These are phyloP conservation scores for Quercus mongolica DNA, from an alignment of 306 rosid species.

Conservation along the genomic window DNA sequence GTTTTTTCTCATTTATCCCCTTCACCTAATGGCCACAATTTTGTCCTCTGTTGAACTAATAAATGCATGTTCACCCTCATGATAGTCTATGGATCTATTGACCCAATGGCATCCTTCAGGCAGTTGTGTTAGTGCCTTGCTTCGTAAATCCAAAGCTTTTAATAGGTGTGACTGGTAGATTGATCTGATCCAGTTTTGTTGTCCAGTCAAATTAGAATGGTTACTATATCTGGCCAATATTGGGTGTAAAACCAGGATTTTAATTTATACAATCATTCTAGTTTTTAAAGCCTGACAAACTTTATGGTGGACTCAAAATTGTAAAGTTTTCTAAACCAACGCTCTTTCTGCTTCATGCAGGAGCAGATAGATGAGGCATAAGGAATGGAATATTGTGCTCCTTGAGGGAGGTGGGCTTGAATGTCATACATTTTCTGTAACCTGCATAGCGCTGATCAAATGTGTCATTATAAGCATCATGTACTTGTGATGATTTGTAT, in stretches of 20 bases:
- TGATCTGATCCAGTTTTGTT: neutral
- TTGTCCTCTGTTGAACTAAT: neutral
- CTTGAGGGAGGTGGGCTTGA: slow-evolving; percentile 68
- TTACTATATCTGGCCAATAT: neutral
- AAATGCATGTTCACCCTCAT: neutral
- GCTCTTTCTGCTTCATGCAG: slow-evolving; percentile 40
- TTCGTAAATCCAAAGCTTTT: neutral
- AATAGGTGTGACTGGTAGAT: neutral
- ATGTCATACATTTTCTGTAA: slow-evolving; percentile 43
- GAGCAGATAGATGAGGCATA: slow-evolving; percentile 89
- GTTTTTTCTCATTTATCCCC: neutral
- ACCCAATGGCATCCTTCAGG: neutral
- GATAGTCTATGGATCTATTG: neutral
- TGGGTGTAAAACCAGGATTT: neutral
- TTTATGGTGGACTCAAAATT: neutral
- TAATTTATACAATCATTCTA: too few species aligned
- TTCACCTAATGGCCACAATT: neutral
- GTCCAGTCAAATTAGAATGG: neutral
- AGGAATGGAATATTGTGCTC: slow-evolving; percentile 26
- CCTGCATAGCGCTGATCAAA: slow-evolving; percentile 36
- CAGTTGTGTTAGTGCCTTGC: neutral
- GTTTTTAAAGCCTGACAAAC: neutral
- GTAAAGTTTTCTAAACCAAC: neutral
- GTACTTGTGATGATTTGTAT: neutral
- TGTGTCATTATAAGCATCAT: slow-evolving; percentile 8